Base-by-base conservation (phyloP, 2,329 filamentous ascomycete genomes). In the Akanthomyces dipterigenus region DNA sequence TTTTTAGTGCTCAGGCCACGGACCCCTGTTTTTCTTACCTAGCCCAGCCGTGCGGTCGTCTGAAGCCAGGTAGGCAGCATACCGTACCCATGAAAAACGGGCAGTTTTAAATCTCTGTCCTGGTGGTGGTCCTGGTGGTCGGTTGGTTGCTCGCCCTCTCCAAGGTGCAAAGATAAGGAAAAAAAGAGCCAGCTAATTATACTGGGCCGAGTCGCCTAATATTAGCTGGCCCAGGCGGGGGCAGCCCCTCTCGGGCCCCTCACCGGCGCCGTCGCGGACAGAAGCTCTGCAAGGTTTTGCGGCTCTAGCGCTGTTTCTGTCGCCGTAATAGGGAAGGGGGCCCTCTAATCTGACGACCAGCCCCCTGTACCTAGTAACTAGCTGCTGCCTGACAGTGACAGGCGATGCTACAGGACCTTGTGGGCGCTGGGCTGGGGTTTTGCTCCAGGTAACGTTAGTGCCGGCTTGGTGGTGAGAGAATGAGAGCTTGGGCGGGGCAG, bases 21-120 rank as follows among this genome's bases (percentile, higher is more conserved):
- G 16, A 28, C 34, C 31, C 24, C 22, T 40, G 16, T 3, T 43
- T 43, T 59, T 49, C 31, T 57, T 14, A 50, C 36, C 46, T 43
- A 31, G 56, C 46, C 46, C 56, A 50, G 24, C 46, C n/a, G 7
- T 24, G 18, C 14, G 16, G 40, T 56, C 36, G 12, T 50, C 56
- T 22, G 45, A 50, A 43, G 46, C 18, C n/a, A 50, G n/a, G 5
- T 49, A 22, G 46, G 14, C n/a, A 50, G n/a, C 12, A 57, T 36
- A 57, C 55, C 55, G 28, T 49, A 57, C 55, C 55, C 55, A 57
- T 48, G 43, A 56, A 16, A 48, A 56, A 57, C 42, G 54, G 20
- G 26, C 20, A 18, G 12, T 12, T 26, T 24, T 49, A 5, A 31
- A 5, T n/a, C 28, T 56, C 38, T 38, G 26, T 7, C 11, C 5